Base-by-base conservation (phyloP, 2,329 filamentous ascomycete genomes). In the Zymoseptoria tritici region DNA sequence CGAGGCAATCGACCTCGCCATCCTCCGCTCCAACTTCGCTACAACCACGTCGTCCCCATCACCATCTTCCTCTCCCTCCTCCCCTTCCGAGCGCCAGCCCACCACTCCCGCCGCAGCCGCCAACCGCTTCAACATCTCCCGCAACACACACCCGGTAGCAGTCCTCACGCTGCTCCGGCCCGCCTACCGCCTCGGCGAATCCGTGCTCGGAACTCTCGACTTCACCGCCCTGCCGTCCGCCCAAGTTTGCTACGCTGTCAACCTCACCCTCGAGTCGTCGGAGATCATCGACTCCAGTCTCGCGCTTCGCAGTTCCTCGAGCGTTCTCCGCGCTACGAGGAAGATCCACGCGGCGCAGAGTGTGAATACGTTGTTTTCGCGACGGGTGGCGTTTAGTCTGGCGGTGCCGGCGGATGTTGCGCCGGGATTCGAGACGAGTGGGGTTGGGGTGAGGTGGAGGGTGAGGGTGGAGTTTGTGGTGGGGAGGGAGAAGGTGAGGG, bases 81-180 rank as follows among this genome's bases (percentile, higher is more conserved):
- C 21, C 13, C 7, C 31, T 19, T 31, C 36, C 50, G 54, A 26
- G 13, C 50, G 52, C 20, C 56, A 49, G 52, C 36, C 36, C 13
- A 46, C 13, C 13, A 13, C 36, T 46, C 64, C 42, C 31, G 63
- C 53, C 9, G 87, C 91, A 67, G 92, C 89, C 70, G 84, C 88
- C n/a, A 97, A 96, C 69, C 86, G 91, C 49, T 99, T 97, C 72
- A 92, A 96, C 71, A 97, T 99, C 72, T 88, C 93, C 11, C 88
- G 93, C 13, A 92, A 91, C 69, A 92, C 92, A n/a, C 86, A 87
- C 58, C 87, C 87, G n/a, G 92, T 99, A 11, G 93, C 90, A 2
- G 90, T 95, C 5, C 85, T 99, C 58, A 91, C 92, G 76, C 82
- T 99, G 31, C 89, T 92, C 4, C 86, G 94, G 9, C 91, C 94